Evolutionary conservation across 176 grass and related monocot genomes (phyloP).

Genomic region (Rhynchospora tenuis): DNA sequence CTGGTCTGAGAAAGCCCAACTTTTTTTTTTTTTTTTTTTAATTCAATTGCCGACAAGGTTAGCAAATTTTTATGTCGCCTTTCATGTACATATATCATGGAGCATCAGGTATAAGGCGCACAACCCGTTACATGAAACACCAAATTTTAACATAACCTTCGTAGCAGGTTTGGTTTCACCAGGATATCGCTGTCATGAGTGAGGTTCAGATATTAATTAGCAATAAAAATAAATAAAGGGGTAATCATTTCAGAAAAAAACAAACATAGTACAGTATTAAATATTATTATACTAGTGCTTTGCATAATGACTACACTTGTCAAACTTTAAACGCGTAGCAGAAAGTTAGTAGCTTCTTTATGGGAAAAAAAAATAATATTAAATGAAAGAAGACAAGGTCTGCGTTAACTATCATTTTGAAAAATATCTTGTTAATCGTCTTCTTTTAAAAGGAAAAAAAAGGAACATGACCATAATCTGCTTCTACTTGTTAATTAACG

Average conservation of each 20-base stretch:
- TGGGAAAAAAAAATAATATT: not conserved
- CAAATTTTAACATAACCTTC: not conserved
- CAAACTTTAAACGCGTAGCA: not conserved
- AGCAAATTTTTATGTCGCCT: not conserved
- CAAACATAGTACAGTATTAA: not conserved
- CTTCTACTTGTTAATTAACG: not conserved
- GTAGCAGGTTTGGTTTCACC: not conserved
- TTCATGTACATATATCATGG: not conserved
- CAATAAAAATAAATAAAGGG: not conserved
- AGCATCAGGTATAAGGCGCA: too few species aligned
- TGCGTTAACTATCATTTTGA: not conserved
- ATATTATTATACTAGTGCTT: not conserved
- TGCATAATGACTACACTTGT: not conserved
- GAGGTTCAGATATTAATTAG: not conserved
- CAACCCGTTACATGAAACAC: not conserved
- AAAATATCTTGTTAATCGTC: not conserved
- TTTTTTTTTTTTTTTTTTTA: not conserved
- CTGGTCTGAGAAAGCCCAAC: not conserved
- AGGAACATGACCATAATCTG: not conserved
- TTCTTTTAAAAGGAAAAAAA: too few species aligned
- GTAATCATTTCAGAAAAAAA: not conserved
- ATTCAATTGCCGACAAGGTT: not conserved
- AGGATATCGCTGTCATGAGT: not conserved
- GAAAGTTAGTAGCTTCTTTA: conserved; percentile 6
- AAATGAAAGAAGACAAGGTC: not conserved